Conservation (phyloP, 495 filamentous ascomycete genomes). For the Platismatia glauca region DNA sequence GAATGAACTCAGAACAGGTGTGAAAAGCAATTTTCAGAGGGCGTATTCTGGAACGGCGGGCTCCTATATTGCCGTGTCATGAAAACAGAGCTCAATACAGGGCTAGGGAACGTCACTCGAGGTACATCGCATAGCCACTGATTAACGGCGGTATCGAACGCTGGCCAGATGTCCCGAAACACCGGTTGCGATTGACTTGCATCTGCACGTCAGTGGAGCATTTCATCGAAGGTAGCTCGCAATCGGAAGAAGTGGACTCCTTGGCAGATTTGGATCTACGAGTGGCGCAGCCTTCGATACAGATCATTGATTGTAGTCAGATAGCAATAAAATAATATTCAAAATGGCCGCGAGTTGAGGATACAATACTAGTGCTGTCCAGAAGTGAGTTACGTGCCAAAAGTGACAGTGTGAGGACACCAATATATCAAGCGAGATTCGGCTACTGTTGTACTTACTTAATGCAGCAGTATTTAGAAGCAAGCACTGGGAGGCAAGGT, state of each 20-base stretch:
- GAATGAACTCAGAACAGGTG: background rate
- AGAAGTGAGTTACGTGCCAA: no score
- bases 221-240: background rate
- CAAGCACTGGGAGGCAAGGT: no score
- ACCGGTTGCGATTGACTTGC: background rate
- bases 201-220: background rate
- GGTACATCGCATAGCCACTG: background rate
- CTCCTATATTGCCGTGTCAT: background rate
- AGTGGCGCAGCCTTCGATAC: background rate
- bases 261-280: background rate
- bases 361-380: no score
- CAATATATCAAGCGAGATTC: no score
- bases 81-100: background rate
- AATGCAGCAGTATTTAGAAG: no score
- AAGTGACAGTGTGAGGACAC: no score
- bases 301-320: background rate
- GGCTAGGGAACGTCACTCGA: background rate
- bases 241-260: background rate
- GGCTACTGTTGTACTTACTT: no score
- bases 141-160: no score
- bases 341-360: no score
- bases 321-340: background rate
- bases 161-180: background rate
- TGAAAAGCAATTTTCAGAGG: background rate
- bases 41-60: background rate